These are phyloP conservation scores for Psilocybe subaeruginosa DNA, from an alignment of 768 basidiomycete genomes.

Conservation along the genomic window DNA sequence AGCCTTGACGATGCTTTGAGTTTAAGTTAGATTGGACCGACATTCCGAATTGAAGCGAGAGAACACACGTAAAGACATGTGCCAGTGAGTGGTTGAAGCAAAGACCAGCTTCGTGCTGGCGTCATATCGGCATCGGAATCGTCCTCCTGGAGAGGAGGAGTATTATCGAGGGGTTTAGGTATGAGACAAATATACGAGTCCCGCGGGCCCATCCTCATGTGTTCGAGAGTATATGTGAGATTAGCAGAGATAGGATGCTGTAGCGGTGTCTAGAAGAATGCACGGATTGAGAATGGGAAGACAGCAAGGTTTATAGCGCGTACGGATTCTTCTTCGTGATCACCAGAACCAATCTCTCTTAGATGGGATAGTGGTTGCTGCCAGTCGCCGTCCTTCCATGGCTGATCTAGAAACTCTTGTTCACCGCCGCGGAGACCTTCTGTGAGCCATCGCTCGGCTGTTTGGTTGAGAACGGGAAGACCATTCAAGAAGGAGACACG, in stretches of 20 bases:
- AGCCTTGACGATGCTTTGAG: conserved; percentile 78
- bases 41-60: conserved; percentile 28
- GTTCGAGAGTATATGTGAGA: conserved; percentile 60
- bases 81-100: conserved; percentile 78
- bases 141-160: conserved; percentile 46
- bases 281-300: conserved; percentile 1
- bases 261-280: conserved; percentile 9
- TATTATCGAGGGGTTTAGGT: conserved; percentile 60
- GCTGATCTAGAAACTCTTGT: conserved; percentile 73
- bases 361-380: conserved; percentile 36
- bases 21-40: conserved; percentile 24
- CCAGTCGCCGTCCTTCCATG: conserved; percentile 49
- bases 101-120: conserved; percentile 79
- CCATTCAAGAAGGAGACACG: conserved; percentile 78
- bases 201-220: conserved; percentile 72
- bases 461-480: conserved; percentile 72
- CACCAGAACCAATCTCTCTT: conserved; percentile 66
- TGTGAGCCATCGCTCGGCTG: conserved; percentile 74
- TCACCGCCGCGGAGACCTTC: conserved; percentile 77
- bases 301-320: conserved; percentile 8
- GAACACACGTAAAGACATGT: conserved; percentile 83
- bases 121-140: conserved; percentile 62
- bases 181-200: conserved; percentile 80
- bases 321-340: conserved; percentile 30
- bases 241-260: conserved; percentile 1